Evolutionary conservation across 179 eudicot genomes (phyloP).

Genomic region (Beta macrorhiza): DNA sequence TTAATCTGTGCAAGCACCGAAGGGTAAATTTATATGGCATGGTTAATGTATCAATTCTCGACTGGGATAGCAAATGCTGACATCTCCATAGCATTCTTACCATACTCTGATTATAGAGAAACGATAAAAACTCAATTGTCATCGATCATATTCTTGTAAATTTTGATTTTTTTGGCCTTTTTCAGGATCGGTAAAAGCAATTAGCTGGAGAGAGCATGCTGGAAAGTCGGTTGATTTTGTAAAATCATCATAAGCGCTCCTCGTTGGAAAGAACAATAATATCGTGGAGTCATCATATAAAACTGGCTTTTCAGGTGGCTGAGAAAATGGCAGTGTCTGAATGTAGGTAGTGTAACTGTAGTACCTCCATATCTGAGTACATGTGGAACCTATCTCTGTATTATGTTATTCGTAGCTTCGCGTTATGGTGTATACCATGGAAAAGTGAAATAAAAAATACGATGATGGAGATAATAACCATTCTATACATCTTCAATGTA

Average conservation of each 20-base stretch:
- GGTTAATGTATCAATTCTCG: not conserved
- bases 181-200: not conserved
- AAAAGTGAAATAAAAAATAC: not conserved
- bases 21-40: not conserved
- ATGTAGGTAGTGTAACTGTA: not conserved
- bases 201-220: constrained; percentile 9
- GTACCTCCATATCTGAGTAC: not conserved
- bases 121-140: not conserved
- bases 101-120: not conserved
- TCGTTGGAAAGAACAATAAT: not conserved
- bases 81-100: not conserved
- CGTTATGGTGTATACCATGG: not conserved
- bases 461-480: not conserved
- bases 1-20: not conserved
- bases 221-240: constrained; percentile 5
- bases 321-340: not conserved
- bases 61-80: not conserved
- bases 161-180: not conserved
- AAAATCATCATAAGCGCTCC: not conserved
- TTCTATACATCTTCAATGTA: not conserved
- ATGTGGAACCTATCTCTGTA: not conserved
- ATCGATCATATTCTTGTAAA: not conserved
- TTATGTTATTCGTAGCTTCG: not conserved
- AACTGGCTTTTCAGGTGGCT: not conserved
- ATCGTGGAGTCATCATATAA: not conserved